phyloP scores from a whole-genome alignment of 129 eudicot genomes.

The Dittrichia graveolens region DNA sequence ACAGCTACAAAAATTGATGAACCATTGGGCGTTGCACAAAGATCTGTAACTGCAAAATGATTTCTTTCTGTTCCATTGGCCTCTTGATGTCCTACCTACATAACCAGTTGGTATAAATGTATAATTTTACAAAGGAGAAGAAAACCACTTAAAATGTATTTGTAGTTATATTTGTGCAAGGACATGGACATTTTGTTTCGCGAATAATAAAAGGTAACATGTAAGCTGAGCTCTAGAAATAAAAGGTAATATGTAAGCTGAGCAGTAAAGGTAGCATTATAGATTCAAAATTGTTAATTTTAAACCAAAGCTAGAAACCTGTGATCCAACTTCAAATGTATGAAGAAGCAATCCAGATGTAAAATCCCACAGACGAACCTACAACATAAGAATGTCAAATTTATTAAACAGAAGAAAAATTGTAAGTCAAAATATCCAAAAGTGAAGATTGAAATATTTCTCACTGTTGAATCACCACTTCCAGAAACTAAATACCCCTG shows the following conservation, averaged over 20 bases:
- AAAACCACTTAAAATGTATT: neutral
- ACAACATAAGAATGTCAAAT: slow-evolving; percentile 21
- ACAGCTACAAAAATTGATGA: slow-evolving; percentile 76
- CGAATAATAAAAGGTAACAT: neutral
- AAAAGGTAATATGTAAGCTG: neutral
- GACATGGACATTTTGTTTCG: neutral
- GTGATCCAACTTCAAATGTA: slow-evolving; percentile 79
- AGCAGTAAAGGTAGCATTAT: neutral
- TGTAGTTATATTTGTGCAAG: neutral
- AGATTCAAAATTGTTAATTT: neutral
- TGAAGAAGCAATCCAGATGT: slow-evolving; percentile 81
- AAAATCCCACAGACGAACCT: slow-evolving; percentile 94
- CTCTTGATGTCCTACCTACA: slow-evolving; percentile 57
- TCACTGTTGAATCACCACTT: slow-evolving; percentile 93
- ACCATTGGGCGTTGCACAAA: slow-evolving; percentile 64
- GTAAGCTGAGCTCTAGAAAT: neutral
- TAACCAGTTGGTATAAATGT: slow-evolving; percentile 14
- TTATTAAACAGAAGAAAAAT: neutral
- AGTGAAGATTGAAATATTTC: slow-evolving; percentile 21
- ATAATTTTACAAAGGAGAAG: slow-evolving; percentile 10
- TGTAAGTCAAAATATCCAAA: neutral
- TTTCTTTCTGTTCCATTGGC: slow-evolving; percentile 48
- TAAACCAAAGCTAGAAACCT: slow-evolving; percentile 46
- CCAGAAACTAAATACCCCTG: slow-evolving; percentile 83
- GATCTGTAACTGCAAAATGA: slow-evolving; percentile 60